Base-by-base conservation (phyloP, 345 rosid species). In the Geranium rotundifolium region DNA sequence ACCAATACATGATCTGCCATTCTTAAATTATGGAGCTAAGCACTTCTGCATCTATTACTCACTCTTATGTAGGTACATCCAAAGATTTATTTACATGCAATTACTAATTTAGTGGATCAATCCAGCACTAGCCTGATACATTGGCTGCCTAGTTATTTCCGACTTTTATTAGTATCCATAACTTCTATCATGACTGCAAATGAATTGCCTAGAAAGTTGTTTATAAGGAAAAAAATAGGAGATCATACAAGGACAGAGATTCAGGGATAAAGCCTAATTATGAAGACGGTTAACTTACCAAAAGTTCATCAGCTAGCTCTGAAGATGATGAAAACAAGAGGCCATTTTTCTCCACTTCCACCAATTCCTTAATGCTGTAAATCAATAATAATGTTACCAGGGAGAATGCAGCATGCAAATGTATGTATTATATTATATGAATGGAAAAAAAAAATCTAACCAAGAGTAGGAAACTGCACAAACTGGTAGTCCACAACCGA, bases 401-500 rank as follows among this genome's bases (percentile, higher is more conserved):
- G n/a, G n/a, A 16, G 18, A 27, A 65, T 12, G 64, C 9, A 14
- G 34, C 13, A 57, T 34, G 19, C 15, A 17, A 55, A 61, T 46
- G 52, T 46, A 46, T 34, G 31, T 19, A 19, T 65, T 31, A 29
- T 29, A 18, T 41, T 30, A 34, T 5, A 34, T 19, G 6, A 34
- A 23, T 23, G 27, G 27, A 23, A 12, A 15, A 18, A 41, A 37
- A 7, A 5, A 29, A 2, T 5, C 29, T 72, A 81, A 93, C 97
- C 99, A 90, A 52, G 99, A 88, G 85, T 86, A 93, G 56, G 97
- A 86, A 72, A 84, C 96, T 27, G 97, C 91, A 61, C 99, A 93
- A 62, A 90, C 97, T 59, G 99, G 97, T 17, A 93, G 80, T 61
- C 99, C 97, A 71, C 96, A 90, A 67, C 99, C 99, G 54, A 93